Percentiles rank a stretch among this genome's conserved stretches.
These are phyloP conservation scores for Cornus kousa DNA, from an alignment of 148 eudicot species.

Conservation along the genomic window DNA sequence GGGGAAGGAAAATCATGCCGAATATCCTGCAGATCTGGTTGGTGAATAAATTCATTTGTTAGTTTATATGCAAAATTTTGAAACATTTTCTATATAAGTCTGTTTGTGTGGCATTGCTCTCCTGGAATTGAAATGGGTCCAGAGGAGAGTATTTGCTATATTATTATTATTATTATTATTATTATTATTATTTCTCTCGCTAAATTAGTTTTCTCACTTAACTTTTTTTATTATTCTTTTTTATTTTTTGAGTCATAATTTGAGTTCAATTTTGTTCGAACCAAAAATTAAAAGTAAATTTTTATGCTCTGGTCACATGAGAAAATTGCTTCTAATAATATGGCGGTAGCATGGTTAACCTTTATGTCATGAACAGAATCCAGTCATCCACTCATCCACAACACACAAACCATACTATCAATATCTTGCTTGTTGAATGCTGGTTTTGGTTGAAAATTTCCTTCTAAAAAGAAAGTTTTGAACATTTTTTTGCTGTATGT, in stretches of 20 bases:
- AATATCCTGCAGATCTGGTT: constrained; percentile 84
- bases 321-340: neutral
- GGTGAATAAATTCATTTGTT: neutral
- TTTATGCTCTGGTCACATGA: neutral
- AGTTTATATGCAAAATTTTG: neutral
- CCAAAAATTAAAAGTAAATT: no score
- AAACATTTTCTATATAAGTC: neutral
- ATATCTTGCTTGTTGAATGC: neutral
- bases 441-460: neutral
- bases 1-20: constrained; percentile 64
- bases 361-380: neutral
- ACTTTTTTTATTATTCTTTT: neutral
- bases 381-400: neutral
- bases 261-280: neutral
- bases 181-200: no score
- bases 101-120: no score
- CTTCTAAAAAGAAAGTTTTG: neutral
- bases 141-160: neutral
- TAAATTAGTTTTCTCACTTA: no score
- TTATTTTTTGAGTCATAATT: neutral
- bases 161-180: no score
- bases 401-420: neutral
- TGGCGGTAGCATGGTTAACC: no score
- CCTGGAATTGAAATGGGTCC: neutral
- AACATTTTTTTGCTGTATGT: neutral